Base-by-base conservation (phyloP, 768 basidiomycete genomes). In the Panaeolus cyanescens region DNA sequence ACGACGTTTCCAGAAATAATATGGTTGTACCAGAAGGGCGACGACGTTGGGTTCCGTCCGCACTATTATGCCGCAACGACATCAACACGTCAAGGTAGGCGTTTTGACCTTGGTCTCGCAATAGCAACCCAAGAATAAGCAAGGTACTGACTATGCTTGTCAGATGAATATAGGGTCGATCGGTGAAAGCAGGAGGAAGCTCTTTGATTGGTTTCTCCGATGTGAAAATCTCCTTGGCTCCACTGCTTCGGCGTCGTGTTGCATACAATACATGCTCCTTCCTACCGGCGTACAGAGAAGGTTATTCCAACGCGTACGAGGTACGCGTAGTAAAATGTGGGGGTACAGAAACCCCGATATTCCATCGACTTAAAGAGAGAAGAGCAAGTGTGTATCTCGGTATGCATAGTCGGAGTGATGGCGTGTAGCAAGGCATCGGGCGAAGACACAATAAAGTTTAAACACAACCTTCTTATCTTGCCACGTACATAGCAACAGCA, bases 151-250 rank as follows among this genome's bases (percentile, higher is more conserved):
- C 39, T 39, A 34, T 28, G 32, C 37, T 19, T 28, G 19, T 19
- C 39, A 5, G 31, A 39, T 53, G 37, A 54, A 17, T 42, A 31
- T 40, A 32, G 58, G 58, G 37, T 59, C 61, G 55, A 39, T 64
- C 63, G 63, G 65, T 60, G 59, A 55, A 65, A 62, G 45, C 37
- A 56, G 57, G 59, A 63, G 59, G 36, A 58, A 32, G 12, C 61
- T 19, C 33, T 22, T 20, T 32, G 40, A 63, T 54, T 31, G 39
- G 58, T 66, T 66, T 66, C 55, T 68, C 67, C 67, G 65, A 54
- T 36, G 37, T 55, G n/a, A 59, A 22, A 50, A 50, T 50, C 25
- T 25, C 8, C 54, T 56, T 37, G 55, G 63, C 55, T 31, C 54
- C 50, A 39, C 53, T 50, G 32, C 53, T 56, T 32, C 20, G 22